phyloP scores from a whole-genome alignment of 129 eudicot species.

The Helianthus tuberosus region DNA sequence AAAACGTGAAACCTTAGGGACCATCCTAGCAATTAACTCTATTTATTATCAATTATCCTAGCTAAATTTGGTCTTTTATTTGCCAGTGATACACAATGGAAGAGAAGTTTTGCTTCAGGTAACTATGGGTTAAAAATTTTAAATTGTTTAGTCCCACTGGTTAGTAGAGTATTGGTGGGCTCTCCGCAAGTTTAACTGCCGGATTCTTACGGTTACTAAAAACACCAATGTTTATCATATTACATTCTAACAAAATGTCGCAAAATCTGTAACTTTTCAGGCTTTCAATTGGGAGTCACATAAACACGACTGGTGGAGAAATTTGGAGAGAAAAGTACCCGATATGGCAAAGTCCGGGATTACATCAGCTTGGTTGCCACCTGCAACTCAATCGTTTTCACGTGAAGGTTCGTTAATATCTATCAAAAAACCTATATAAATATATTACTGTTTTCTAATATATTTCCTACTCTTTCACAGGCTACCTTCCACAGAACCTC shows the following conservation, averaged over 20 bases:
- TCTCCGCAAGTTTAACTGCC: not conserved
- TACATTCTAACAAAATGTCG: not conserved
- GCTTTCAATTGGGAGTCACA: slow-evolving; percentile 96
- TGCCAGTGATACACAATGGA: slow-evolving; percentile 54
- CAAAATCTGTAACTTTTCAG: slow-evolving; percentile 33
- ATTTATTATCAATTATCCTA: not conserved
- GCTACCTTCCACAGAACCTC: slow-evolving; percentile 92
- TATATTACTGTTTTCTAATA: not conserved
- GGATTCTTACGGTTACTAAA: not conserved
- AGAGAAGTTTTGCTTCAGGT: slow-evolving; percentile 86
- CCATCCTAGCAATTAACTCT: too few relatives aligned
- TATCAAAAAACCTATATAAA: not conserved
- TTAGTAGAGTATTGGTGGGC: not conserved
- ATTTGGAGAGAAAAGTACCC: slow-evolving; percentile 66
- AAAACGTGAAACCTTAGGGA: too few relatives aligned
- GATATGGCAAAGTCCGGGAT: slow-evolving; percentile 89
- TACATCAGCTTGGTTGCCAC: slow-evolving; percentile 97
- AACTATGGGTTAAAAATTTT: not conserved
- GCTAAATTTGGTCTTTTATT: slow-evolving; percentile 12
- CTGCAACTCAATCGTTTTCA: slow-evolving; percentile 70
- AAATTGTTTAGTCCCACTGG: not conserved
- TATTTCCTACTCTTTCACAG: slow-evolving; percentile 35
- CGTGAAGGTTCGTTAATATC: slow-evolving; percentile 64
- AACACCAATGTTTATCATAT: not conserved
- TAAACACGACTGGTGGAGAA: slow-evolving; percentile 93